phyloP scores from a whole-genome alignment of 2,329 filamentous ascomycete genomes.

The Sporothrix euskadiensis region DNA sequence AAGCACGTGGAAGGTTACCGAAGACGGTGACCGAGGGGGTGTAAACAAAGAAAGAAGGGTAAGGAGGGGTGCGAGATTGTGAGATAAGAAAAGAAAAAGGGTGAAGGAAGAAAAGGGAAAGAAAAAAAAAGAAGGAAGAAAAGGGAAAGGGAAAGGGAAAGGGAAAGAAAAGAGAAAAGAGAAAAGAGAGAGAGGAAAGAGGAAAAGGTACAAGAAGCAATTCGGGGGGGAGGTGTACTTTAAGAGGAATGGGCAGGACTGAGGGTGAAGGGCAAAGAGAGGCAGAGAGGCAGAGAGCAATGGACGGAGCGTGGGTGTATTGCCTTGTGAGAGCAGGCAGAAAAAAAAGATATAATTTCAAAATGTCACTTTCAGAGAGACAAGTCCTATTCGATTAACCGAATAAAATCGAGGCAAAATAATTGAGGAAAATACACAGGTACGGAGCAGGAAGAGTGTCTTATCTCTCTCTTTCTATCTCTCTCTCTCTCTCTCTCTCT shows the following conservation, averaged over 20 bases:
- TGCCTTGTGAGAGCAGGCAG: neutral
- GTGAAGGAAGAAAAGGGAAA: neutral
- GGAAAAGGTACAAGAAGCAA: constrained; percentile 6
- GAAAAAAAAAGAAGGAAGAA: neutral
- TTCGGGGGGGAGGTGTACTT: constrained; percentile 19
- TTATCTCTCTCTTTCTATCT: too few species aligned
- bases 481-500: too few species aligned
- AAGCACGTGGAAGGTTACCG: constrained; percentile 6
- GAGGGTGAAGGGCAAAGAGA: neutral
- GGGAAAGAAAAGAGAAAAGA: neutral
- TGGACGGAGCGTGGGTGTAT: neutral
- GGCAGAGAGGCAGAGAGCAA: neutral
- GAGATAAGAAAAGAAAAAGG: neutral
- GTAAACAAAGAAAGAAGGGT: neutral
- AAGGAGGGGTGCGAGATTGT: neutral
- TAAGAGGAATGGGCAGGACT: constrained; percentile 14
- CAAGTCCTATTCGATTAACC: neutral
- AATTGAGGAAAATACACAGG: neutral
- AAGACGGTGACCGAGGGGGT: constrained; percentile 6
- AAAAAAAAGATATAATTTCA: constrained; percentile 9
- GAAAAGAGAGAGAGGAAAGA: neutral
- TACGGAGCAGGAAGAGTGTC: too few species aligned
- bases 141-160: neutral
- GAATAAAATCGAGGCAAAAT: constrained; percentile 11
- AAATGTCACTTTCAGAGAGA: neutral